These are phyloP conservation scores for Physcia stellaris DNA, from an alignment of 495 filamentous ascomycete genomes.

Conservation along the genomic window DNA sequence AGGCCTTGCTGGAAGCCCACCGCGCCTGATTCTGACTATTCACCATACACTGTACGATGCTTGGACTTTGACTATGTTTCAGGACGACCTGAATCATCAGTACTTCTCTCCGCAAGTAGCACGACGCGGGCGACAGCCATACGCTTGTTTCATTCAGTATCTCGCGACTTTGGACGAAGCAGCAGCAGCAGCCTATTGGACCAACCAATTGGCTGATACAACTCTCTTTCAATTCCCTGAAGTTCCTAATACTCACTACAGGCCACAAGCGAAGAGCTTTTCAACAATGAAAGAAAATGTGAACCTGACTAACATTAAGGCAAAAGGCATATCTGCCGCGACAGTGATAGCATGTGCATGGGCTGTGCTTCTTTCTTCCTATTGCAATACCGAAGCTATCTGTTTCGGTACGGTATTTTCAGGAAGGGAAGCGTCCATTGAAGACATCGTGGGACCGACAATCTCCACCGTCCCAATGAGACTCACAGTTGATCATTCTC, in stretches of 20 bases:
- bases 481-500: neutral
- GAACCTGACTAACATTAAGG: no score
- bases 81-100: neutral
- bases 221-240: neutral
- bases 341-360: neutral
- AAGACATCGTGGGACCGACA: slow-evolving; percentile 40
- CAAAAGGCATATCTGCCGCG: no score
- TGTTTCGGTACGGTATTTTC: neutral
- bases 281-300: no score
- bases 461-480: slow-evolving; percentile 41
- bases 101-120: neutral
- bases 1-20: no score
- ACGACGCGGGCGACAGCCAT: neutral
- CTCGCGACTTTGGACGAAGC: neutral
- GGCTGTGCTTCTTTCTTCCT: neutral
- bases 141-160: neutral
- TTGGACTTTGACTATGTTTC: neutral
- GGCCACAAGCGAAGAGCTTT: no score
- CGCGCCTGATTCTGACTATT: neutral
- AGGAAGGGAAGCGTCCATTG: slow-evolving; percentile 13
- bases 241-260: no score
- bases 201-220: neutral
- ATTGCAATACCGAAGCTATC: neutral
- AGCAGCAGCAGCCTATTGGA: neutral
- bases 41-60: neutral